These are phyloP conservation scores for Lasiodiplodia gonubiensis DNA, from an alignment of 2,329 filamentous ascomycete genomes.

Conservation along the genomic window DNA sequence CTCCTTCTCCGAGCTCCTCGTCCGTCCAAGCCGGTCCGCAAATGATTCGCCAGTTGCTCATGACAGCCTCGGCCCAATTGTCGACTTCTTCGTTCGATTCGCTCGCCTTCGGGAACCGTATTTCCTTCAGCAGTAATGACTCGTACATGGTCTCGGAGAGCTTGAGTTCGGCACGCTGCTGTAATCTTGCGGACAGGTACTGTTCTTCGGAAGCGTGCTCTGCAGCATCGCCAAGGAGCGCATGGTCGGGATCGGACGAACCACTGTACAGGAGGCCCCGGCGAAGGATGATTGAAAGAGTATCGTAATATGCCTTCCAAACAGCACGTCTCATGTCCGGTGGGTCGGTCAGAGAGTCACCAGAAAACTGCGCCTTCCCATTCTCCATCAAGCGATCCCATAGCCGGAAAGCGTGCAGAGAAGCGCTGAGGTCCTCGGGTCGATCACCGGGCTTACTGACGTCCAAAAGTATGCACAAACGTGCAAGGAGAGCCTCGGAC, in stretches of 20 bases:
- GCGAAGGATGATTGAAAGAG: constrained; percentile 77
- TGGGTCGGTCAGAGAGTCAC: constrained; percentile 32
- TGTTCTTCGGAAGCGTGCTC: constrained; percentile 38
- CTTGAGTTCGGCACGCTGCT: constrained; percentile 76
- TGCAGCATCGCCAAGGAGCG: constrained; percentile 28
- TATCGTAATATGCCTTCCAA: constrained; percentile 85
- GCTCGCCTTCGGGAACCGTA: constrained; percentile 82
- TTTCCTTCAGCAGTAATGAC: constrained; percentile 75
- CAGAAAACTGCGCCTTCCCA: constrained; percentile 33
- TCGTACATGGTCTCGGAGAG: constrained; percentile 82
- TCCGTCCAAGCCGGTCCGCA: constrained; percentile 82
- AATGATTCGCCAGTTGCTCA: constrained; percentile 83
- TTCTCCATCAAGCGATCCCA: constrained; percentile 72
- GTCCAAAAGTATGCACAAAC: constrained; percentile 73
- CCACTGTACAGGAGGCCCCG: constrained; percentile 66
- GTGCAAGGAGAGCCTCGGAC: constrained; percentile 78
- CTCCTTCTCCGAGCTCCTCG: constrained; percentile 79
- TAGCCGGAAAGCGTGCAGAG: constrained; percentile 58
- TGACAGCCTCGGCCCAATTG: constrained; percentile 76
- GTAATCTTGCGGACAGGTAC: constrained; percentile 41
- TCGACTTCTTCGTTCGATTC: constrained; percentile 81
- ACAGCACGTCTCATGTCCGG: constrained; percentile 62
- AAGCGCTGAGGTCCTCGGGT: constrained; percentile 40
- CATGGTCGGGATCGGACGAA: constrained; percentile 36
- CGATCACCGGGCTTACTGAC: constrained; percentile 54